These are phyloP conservation scores for Nelumbo lutea DNA, from an alignment of 164 flowering plant genomes.

Conservation along the genomic window DNA sequence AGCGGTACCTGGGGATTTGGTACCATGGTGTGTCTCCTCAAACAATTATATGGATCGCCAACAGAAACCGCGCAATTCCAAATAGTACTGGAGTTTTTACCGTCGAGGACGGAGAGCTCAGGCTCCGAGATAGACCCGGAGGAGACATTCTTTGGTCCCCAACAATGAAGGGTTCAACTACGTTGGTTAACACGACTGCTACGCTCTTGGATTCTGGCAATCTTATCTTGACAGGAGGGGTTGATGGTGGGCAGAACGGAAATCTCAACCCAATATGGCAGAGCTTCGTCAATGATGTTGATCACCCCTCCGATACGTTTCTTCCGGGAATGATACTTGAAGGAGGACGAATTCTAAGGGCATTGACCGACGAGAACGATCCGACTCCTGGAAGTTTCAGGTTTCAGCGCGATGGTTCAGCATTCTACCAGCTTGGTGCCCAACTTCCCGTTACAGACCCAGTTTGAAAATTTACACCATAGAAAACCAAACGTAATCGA, in stretches of 20 bases:
- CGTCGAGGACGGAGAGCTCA: neutral
- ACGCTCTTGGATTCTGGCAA: slow-evolving; percentile 7
- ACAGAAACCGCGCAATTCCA: neutral
- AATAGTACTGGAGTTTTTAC: neutral
- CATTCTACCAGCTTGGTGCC: neutral
- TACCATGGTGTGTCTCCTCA: slow-evolving; percentile 13
- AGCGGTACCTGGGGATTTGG: slow-evolving; percentile 34
- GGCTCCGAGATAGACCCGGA: neutral
- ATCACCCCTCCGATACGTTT: slow-evolving; percentile 2
- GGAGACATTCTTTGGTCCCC: neutral
- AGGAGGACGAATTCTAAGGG: neutral
- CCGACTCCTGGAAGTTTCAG: neutral
- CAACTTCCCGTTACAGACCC: too few species aligned
- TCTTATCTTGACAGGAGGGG: neutral
- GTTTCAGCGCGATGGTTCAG: neutral
- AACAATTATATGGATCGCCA: slow-evolving; percentile 9
- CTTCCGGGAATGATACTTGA: slow-evolving; percentile 11
- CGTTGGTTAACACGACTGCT: neutral
- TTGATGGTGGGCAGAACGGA: neutral
- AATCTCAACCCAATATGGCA: neutral
- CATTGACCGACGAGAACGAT: neutral
- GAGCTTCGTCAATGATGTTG: neutral
- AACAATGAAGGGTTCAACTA: too few species aligned
- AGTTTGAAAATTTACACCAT: too few species aligned
- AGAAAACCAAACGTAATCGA: too few species aligned